Evolutionary conservation across 805 yeast genomes (phyloP).

Genomic region (Saturnispora serradocipensis): DNA sequence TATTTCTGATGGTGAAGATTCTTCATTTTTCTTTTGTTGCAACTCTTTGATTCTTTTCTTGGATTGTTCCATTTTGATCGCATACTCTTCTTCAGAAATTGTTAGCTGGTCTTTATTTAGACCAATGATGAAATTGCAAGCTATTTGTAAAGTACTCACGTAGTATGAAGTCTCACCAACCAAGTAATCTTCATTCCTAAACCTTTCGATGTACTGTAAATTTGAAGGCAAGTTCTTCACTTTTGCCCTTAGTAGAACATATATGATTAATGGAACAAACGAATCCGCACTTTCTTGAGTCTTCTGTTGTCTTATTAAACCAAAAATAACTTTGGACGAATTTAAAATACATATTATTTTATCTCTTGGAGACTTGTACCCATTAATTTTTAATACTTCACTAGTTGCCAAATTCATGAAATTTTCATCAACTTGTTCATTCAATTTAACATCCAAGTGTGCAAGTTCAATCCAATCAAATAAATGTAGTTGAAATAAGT

Average conservation of each 20-base stretch:
- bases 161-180: conserved; percentile 89
- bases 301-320: conserved; percentile 56
- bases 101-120: conserved; percentile 51
- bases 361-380: conserved; percentile 89
- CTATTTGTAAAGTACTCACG: conserved; percentile 82
- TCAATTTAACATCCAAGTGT: conserved; percentile 67
- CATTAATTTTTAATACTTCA: conserved; percentile 71
- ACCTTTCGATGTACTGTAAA: conserved; percentile 75
- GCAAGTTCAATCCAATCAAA: conserved; percentile 55
- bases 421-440: conserved; percentile 36
- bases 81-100: conserved; percentile 49
- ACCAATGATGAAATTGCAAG: conserved; percentile 67
- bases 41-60: conserved; percentile 30
- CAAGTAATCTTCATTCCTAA: conserved; percentile 63
- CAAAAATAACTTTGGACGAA: conserved; percentile 87
- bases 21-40: conserved; percentile 21
- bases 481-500: conserved; percentile 28
- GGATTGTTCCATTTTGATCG: conserved; percentile 35
- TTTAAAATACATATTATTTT: conserved; percentile 86
- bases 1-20: conserved; percentile 28
- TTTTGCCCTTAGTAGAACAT: conserved; percentile 63
- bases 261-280: conserved; percentile 82
- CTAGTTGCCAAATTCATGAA: conserved; percentile 59
- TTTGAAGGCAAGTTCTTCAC: conserved; percentile 65
- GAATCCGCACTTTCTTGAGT: conserved; percentile 77